Base-by-base conservation (phyloP, 1,284 basidiomycete genomes). In the Puccinia triticina region DNA sequence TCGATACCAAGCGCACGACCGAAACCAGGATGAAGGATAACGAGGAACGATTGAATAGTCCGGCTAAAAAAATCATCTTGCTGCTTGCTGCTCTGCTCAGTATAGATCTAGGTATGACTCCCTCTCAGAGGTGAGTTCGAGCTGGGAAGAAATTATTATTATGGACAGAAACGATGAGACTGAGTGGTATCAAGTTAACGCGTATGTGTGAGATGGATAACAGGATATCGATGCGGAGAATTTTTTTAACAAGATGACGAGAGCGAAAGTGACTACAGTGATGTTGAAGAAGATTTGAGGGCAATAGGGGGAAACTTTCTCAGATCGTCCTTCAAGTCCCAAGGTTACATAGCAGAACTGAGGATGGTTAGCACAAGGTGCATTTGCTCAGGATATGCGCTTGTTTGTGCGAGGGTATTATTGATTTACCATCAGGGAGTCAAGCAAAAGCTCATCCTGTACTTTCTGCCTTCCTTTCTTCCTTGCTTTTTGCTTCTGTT, bases 31-130 rank as follows among this genome's bases (percentile, higher is more conserved):
- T 76, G 64, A 82, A 82, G 4, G 72, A 82, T 40, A 82, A 26
- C 16, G 80, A 82, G 26, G 80, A 82, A 12, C 80, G 80, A 53
- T 82, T 75, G n/a, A 82, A 73, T 37, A 82, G 61, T n/a, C 80
- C 80, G 32, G 80, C 80, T 50, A 82, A 55, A 37, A 82, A 82
- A 23, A 82, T 8, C 80, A 82, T 82, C 67, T 80, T 71, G 55
- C n/a, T 37, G 40, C 4, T 43, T 50, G 26, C 1, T 18, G 34
- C 16, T 26, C 18, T 32, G 55, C 32, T 32, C 10, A 29, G n/a
- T 61, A 5, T 37, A 74, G 37, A 46, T 48, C 34, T 43, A 66
- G 32, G 75, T 32, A 11, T 26, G 59, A 61, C 34, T 64, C 59
- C 43, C 23, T 77, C 43, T 46, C 74, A 37, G 29, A 59, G 46